These are phyloP conservation scores for Kodamaea derodonti DNA, from an alignment of 1,139 yeast genomes.

Conservation along the genomic window DNA sequence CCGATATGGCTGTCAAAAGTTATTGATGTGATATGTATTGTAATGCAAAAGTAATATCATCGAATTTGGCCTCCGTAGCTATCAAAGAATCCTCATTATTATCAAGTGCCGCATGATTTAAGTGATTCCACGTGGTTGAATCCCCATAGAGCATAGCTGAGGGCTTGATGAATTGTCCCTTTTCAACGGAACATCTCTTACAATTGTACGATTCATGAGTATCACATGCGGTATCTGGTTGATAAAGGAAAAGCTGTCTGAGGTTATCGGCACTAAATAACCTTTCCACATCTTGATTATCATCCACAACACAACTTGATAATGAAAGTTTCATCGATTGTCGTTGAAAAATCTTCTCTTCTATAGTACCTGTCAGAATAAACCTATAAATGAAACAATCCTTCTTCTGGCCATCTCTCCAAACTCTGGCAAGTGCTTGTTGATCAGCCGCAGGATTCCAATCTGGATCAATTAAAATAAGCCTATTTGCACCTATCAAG, in stretches of 20 bases:
- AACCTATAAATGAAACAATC: conserved; percentile 93
- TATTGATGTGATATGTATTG: conserved; percentile 80
- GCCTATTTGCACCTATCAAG: conserved; percentile 90
- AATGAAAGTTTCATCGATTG: conserved; percentile 94
- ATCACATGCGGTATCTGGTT: conserved; percentile 69
- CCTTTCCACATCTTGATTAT: conserved; percentile 91
- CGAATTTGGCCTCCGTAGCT: conserved; percentile 64
- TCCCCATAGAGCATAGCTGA: conserved; percentile 96
- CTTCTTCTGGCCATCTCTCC: conserved; percentile 99
- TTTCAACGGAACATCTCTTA: conserved; percentile 62
- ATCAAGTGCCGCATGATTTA: conserved; percentile 56
- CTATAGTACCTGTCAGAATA: conserved; percentile 92
- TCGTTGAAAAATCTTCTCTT: conserved; percentile 92
- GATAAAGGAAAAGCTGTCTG: conserved; percentile 69
- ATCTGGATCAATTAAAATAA: conserved; percentile 89
- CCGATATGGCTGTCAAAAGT: not conserved
- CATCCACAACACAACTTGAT: conserved; percentile 96
- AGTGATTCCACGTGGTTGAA: conserved; percentile 96
- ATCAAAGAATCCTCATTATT: conserved; percentile 73
- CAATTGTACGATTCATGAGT: conserved; percentile 94
- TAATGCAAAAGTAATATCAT: conserved; percentile 81
- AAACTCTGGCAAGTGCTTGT: conserved; percentile 95
- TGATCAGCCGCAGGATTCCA: conserved; percentile 99
- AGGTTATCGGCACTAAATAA: conserved; percentile 80
- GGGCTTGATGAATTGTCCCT: conserved; percentile 60